Evolutionary conservation across 2,329 filamentous ascomycete genomes (phyloP).

Genomic region (Tolypocladium ovalisporum): DNA sequence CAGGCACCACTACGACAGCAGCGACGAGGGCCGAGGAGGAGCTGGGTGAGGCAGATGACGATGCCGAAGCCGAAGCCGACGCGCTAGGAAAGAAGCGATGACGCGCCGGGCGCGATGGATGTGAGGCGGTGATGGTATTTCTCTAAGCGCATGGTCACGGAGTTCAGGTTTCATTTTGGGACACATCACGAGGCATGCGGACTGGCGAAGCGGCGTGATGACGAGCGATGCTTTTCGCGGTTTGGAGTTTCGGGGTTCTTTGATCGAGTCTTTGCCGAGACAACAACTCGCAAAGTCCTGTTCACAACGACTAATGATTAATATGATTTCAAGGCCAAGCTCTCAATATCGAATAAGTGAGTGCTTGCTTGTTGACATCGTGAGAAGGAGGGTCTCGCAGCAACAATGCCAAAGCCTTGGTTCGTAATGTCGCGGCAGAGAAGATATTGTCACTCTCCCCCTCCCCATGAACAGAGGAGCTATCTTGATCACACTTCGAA

Average conservation of each 20-base stretch:
- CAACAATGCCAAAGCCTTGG: neutral
- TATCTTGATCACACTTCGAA: no score
- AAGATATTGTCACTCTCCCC: no score
- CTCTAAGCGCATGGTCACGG: neutral
- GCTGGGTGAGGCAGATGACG: conserved; percentile 41
- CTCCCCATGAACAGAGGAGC: no score
- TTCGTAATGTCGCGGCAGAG: neutral
- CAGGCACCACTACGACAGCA: conserved; percentile 5
- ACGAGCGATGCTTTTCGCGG: neutral
- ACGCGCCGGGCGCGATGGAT: conserved; percentile 3
- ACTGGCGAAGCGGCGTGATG: neutral
- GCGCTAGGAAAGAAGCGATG: conserved; percentile 26
- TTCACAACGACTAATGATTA: neutral
- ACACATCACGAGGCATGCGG: neutral
- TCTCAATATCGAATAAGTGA: neutral
- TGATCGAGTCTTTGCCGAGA: neutral
- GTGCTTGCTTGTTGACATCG: neutral
- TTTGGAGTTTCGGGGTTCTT: neutral
- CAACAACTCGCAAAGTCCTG: neutral
- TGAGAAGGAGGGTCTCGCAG: neutral
- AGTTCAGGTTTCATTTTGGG: neutral
- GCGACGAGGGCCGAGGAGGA: conserved; percentile 33
- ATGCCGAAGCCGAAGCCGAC: conserved; percentile 30
- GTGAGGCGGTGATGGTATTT: neutral
- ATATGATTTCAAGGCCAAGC: neutral